These are phyloP conservation scores for Meira nashicola DNA, from an alignment of 1,284 basidiomycete genomes.

Conservation along the genomic window DNA sequence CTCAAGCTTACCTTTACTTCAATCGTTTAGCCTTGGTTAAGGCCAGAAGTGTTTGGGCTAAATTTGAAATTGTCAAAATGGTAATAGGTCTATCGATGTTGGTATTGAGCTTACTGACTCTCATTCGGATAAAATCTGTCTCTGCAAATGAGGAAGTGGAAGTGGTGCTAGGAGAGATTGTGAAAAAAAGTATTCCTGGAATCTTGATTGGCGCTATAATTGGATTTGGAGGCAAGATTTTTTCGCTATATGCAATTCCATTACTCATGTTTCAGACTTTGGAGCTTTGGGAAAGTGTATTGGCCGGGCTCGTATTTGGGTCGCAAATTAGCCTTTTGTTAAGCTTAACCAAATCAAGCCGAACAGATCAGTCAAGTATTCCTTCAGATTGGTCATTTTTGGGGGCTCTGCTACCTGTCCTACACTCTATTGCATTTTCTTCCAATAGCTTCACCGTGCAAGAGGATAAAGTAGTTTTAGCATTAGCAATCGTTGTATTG, in stretches of 20 bases:
- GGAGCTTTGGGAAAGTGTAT: conserved; percentile 18
- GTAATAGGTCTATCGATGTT: conserved; percentile 60
- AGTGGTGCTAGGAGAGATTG: background rate
- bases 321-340: conserved; percentile 8
- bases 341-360: conserved; percentile 10
- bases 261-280: background rate
- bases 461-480: conserved; percentile 76
- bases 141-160: background rate
- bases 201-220: background rate
- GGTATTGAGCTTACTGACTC: conserved; percentile 15
- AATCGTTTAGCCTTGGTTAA: conserved; percentile 64
- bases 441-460: conserved; percentile 88
- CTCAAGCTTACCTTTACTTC: conserved; percentile 56
- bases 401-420: conserved; percentile 18
- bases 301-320: conserved; percentile 11
- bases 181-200: background rate
- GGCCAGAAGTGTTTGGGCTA: conserved; percentile 86
- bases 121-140: background rate
- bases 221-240: background rate
- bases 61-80: conserved; percentile 79
- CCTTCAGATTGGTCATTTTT: background rate
- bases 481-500: conserved; percentile 50
- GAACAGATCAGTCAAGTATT: background rate
- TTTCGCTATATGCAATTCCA: conserved; percentile 1
- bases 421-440: conserved; percentile 38